Evolutionary conservation across 2,329 filamentous ascomycete species (phyloP), one percentile per base, ranked within the genome.

Genomic region (Fusarium marasasianum): DNA sequence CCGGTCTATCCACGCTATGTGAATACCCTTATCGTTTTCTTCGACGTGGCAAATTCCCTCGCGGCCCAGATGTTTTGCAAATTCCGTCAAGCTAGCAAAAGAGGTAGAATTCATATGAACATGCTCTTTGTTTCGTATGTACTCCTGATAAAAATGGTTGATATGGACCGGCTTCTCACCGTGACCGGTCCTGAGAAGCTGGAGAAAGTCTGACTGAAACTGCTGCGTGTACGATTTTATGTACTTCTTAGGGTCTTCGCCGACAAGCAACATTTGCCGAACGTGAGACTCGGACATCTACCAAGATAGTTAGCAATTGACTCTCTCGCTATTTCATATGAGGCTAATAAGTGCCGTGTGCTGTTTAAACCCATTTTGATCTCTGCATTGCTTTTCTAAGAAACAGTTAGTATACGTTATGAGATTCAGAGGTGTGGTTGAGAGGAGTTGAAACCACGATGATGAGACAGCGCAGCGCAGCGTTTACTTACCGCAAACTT

Each of bases 101-200:
- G 35, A 26, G 33, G 51, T 54, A 2, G 33, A 3, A 14, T 40
- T 41, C 93, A 98, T 95, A 81, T 98, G 96, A 14, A 96, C 86
- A 80, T 98, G 96, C 78, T 94, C 66, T 29, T 95, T 95, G 76
- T 96, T 92, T 22, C 91, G 88, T 76, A 98, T 98, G 78, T 97
- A 96, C 41, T 95, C 92, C 81, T 98, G 94, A 83, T 99, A 99
- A 82, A 98, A 98, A 71, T 94, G 91, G 79, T 99, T 99, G 58
- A 95, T 90, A 40, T 95, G 89, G 3, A 98, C 91, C 77, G 91
- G 89, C 82, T 99, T 99, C 83, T 98, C 95, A 72, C 95, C 94
- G 79, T 99, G 96, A 0, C 92, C 90, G 1, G 95, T 98, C 65
- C 91, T 89, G 12, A 99, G 86, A 5, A 96, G 86, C 65, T 90